Evolutionary conservation across 2,329 filamentous ascomycete genomes (phyloP).

Genomic region (Thielaviopsis euricoi): DNA sequence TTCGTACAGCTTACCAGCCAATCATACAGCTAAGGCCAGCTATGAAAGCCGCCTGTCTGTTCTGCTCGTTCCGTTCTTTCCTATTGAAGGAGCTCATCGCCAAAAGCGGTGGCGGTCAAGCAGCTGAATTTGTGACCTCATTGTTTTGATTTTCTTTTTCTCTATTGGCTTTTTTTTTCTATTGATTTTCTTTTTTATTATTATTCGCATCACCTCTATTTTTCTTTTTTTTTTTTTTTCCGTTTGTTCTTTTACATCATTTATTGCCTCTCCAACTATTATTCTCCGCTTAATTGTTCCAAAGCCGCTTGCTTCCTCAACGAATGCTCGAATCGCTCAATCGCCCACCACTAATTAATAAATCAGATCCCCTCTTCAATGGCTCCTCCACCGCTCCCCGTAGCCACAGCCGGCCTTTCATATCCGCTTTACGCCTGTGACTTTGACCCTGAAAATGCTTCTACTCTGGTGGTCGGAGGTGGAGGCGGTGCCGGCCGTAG

Average conservation of each 20-base stretch:
- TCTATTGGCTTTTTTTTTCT: neutral
- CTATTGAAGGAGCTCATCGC: too few relatives aligned
- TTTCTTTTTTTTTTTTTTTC: neutral
- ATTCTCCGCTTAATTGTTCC: neutral
- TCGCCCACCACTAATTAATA: neutral
- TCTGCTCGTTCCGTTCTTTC: too few relatives aligned
- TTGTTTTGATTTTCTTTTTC: neutral
- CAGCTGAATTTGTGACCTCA: neutral
- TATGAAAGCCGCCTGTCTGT: too few relatives aligned
- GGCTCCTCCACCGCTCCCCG: slow-evolving; percentile 24
- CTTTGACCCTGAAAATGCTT: slow-evolving; percentile 67
- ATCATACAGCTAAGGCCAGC: neutral
- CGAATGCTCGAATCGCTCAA: too few relatives aligned
- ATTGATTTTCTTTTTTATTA: neutral
- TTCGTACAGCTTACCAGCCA: neutral
- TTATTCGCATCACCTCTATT: neutral
- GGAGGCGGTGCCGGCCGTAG: slow-evolving; percentile 70
- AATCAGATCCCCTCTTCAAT: slow-evolving; percentile 16
- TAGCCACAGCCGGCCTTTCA: slow-evolving; percentile 49
- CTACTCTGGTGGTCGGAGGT: slow-evolving; percentile 65
- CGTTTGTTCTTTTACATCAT: neutral
- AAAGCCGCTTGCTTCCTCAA: neutral
- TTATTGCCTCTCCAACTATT: neutral
- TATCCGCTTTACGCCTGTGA: slow-evolving; percentile 81
- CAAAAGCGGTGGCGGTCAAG: too few relatives aligned